Base-by-base conservation (phyloP, 352 stramenopile genomes). In the Chrysophaeum taylorii region DNA sequence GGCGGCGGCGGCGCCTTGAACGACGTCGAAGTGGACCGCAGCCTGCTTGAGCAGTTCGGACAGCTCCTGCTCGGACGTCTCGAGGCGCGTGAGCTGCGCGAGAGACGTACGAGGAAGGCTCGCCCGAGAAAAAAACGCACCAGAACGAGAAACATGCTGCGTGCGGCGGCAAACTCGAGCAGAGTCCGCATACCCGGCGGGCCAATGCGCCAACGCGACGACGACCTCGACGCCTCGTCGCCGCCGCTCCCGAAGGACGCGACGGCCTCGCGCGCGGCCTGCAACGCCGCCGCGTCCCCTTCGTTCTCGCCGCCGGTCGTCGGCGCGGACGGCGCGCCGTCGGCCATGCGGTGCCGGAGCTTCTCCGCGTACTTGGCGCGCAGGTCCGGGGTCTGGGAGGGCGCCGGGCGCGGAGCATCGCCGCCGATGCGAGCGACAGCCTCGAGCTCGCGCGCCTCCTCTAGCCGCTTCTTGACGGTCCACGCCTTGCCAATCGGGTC, bases 11-110 rank as follows among this genome's bases (percentile, higher is more conserved):
- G n/a, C n/a, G n/a, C n/a, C n/a, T n/a, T n/a, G n/a, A n/a, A 66
- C 57, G 57, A 33, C 57, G 57, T 66, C 57, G 35, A 66, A 66
- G 9, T 27, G 12, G 4, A 66, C 14, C 18, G 33, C 57, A n/a
- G 15, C 31, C 36, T 66, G 57, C 33, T 45, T 33, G 33, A 31
- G 4, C 16, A 66, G 33, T 14, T 66, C 33, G 33, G 27, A 15
- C 12, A 42, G 1, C 15, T 66, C 57, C 2, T n/a, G 1, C 2
- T 23, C 33, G 4, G 33, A 14, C 57, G 57, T 48, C 12, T 66
- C 57, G 33, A 36, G 15, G 33, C 57, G 33, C 31, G 57, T 36
- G 35, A n/a, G n/a, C n/a, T n/a, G n/a, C n/a, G n/a, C n/a, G n/a
- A n/a, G n/a, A n/a, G n/a, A n/a, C n/a, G n/a, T n/a, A n/a, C n/a